Conservation (phyloP, 257 asterid genomes). For the Solanum medicagineum region DNA sequence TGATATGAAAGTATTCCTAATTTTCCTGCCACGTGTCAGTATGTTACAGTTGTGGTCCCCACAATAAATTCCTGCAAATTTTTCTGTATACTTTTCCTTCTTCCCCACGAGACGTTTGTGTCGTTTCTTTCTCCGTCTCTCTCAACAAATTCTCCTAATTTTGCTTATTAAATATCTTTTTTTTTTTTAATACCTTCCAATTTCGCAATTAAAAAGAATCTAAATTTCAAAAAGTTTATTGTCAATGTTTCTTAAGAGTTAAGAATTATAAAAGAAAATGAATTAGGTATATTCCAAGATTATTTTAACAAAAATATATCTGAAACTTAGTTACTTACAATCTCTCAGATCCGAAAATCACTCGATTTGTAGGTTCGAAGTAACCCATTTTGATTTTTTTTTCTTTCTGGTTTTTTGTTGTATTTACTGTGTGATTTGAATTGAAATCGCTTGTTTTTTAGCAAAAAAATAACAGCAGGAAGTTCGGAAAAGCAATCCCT, state of each 20-base stretch:
- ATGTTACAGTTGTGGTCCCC: constrained; percentile 7
- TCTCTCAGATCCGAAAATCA: constrained; percentile 38
- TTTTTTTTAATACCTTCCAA: neutral
- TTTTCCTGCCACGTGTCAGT: constrained; percentile 12
- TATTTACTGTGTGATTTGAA: constrained; percentile 5
- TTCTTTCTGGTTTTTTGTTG: neutral
- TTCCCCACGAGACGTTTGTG: constrained; percentile 24
- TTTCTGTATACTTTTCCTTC: constrained; percentile 17
- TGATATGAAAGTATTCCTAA: neutral
- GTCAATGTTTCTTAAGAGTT: neutral
- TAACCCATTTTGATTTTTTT: neutral
- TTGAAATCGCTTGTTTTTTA: constrained; percentile 5
- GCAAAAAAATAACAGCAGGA: constrained; percentile 8
- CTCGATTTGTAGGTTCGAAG: constrained; percentile 7
- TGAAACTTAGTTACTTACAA: constrained; percentile 2
- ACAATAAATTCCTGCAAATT: neutral
- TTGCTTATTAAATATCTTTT: neutral
- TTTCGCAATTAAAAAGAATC: neutral
- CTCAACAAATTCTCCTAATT: neutral
- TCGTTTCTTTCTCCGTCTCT: neutral
- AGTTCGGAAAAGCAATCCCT: constrained; percentile 7
- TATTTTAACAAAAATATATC: neutral
- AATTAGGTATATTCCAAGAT: neutral
- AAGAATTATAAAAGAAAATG: neutral
- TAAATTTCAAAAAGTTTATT: neutral